Evolutionary conservation across 2,329 filamentous ascomycete genomes (phyloP).

Genomic region (Alternaria hordeiaustralica): DNA sequence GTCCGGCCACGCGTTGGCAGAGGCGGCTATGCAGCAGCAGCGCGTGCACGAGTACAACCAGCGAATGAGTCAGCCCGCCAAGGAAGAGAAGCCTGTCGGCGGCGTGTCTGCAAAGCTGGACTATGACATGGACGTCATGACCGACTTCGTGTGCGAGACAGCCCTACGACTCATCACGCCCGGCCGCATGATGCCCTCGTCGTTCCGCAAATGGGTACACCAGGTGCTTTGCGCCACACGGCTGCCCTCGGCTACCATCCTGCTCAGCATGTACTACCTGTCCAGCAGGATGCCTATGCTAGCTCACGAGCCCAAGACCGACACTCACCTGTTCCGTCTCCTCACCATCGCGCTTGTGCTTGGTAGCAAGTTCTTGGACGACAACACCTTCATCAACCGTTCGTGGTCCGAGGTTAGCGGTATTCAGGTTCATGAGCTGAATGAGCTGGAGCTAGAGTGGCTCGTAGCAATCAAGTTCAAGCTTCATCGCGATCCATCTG

Average conservation of each 20-base stretch:
- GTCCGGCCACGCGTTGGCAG: conserved; percentile 47
- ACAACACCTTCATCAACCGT: conserved; percentile 97
- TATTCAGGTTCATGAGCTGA: conserved; percentile 83
- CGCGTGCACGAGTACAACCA: conserved; percentile 50
- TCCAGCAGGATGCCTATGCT: conserved; percentile 82
- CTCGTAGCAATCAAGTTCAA: conserved; percentile 81
- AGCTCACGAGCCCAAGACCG: conserved; percentile 58
- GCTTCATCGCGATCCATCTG: conserved; percentile 83
- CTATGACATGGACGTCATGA: conserved; percentile 96
- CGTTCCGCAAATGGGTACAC: conserved; percentile 90
- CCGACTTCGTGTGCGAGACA: conserved; percentile 93
- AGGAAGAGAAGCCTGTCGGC: conserved; percentile 74
- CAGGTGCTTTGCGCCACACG: conserved; percentile 90
- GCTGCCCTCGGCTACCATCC: conserved; percentile 87
- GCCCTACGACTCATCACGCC: conserved; percentile 73
- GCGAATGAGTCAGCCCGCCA: conserved; percentile 51
- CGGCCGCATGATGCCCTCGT: conserved; percentile 67
- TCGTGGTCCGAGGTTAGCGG: conserved; percentile 96
- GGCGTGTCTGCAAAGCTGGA: conserved; percentile 93
- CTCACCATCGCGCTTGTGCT: conserved; percentile 84
- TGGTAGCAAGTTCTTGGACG: conserved; percentile 94
- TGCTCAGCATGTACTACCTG: conserved; percentile 88
- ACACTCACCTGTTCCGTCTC: conserved; percentile 83
- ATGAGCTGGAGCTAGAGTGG: conserved; percentile 87
- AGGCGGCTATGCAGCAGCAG: conserved; percentile 48